phyloP scores from a whole-genome alignment of 805 yeast genomes.

The Candida ascalaphidarum region DNA sequence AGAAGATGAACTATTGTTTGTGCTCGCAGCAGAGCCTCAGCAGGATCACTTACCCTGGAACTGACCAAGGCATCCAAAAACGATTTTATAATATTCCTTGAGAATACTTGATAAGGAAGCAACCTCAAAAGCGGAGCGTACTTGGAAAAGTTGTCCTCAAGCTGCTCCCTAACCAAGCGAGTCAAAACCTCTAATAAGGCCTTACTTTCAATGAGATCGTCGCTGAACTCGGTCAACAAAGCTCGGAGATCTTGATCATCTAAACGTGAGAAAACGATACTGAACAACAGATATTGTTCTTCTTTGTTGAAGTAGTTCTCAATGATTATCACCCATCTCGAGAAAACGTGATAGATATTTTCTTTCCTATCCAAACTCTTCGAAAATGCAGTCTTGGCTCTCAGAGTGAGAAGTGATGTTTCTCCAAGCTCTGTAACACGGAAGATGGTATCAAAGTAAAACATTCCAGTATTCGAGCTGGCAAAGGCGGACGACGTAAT shows the following conservation, averaged over 20 bases:
- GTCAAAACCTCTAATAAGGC: slow-evolving; percentile 39
- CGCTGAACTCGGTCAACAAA: too few species aligned
- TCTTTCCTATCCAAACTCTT: too few species aligned
- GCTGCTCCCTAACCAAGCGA: slow-evolving; percentile 18
- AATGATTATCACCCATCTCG: slow-evolving; percentile 49
- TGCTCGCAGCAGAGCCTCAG: too few species aligned
- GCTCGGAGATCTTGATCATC: too few species aligned
- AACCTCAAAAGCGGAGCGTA: too few species aligned
- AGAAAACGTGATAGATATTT: too few species aligned
- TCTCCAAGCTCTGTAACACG: slow-evolving; percentile 41
- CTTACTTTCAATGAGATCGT: slow-evolving; percentile 1
- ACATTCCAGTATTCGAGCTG: too few species aligned
- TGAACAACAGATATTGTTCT: slow-evolving; percentile 18
- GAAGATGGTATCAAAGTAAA: slow-evolving; percentile 32
- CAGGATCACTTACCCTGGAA: too few species aligned
- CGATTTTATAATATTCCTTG: slow-evolving; percentile 14
- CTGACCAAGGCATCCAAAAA: slow-evolving; percentile 13
- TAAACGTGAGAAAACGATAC: slow-evolving; percentile 12
- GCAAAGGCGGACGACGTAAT: too few species aligned
- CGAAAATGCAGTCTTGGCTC: too few species aligned
- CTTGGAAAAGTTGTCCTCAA: slow-evolving; percentile 2
- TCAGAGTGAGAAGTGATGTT: too few species aligned
- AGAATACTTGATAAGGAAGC: too few species aligned
- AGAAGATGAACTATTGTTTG: slow-evolving; percentile 31
- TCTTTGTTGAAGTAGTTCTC: slow-evolving; percentile 22